phyloP scores from a whole-genome alignment of 306 rosid species.

The Cucumis cinereus region DNA sequence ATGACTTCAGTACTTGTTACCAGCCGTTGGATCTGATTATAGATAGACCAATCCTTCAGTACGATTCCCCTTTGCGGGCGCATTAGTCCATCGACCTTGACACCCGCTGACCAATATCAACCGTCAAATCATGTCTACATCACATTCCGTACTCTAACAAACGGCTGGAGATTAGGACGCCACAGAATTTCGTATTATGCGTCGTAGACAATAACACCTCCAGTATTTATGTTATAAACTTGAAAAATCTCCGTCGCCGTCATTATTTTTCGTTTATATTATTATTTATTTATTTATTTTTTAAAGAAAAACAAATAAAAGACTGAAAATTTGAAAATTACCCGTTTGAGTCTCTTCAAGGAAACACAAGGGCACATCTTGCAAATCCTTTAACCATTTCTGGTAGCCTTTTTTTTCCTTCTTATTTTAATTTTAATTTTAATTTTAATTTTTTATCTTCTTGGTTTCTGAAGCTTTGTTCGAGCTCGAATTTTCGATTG shows the following conservation, averaged over 20 bases:
- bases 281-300: not conserved
- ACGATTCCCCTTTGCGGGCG: not conserved
- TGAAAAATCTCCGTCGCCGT: slow-evolving; percentile 8
- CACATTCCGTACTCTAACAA: not conserved
- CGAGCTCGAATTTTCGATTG: not conserved
- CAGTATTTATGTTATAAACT: not conserved
- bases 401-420: not conserved
- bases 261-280: not conserved
- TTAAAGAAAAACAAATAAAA: not conserved
- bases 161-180: not conserved
- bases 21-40: slow-evolving; percentile 1
- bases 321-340: not conserved
- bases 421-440: not conserved
- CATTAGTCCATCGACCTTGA: not conserved
- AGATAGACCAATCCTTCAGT: not conserved
- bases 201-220: not conserved
- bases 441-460: not conserved
- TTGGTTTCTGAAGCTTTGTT: slow-evolving; percentile 25
- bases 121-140: not conserved
- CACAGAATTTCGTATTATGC: not conserved
- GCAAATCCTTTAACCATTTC: slow-evolving; percentile 26
- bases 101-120: not conserved
- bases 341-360: slow-evolving; percentile 29
- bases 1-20: not conserved
- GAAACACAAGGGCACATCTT: slow-evolving; percentile 22